phyloP scores from a whole-genome alignment of 129 eudicot genomes.

The Apium graveolens region DNA sequence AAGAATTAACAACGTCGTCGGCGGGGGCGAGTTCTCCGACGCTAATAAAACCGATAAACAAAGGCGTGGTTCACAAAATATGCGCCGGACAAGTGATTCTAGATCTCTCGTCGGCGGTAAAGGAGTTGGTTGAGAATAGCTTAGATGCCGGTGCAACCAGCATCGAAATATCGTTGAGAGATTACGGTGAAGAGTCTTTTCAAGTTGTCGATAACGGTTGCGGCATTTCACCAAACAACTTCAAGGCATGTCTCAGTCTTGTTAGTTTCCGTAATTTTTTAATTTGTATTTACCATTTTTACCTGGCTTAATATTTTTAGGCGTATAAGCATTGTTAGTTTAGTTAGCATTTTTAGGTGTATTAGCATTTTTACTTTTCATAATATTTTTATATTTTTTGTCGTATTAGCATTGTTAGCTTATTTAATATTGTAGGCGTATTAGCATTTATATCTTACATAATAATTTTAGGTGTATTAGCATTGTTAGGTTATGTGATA shows the following conservation, averaged over 20 bases:
- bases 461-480: too few species aligned
- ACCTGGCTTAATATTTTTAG: neutral
- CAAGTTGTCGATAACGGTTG: constrained; percentile 80
- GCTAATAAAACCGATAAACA: constrained; percentile 59
- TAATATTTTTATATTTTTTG: too few species aligned
- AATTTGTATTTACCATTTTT: too few species aligned
- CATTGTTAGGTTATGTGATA: too few species aligned
- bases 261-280: neutral
- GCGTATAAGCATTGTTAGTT: too few species aligned
- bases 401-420: neutral
- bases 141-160: constrained; percentile 88
- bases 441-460: too few species aligned
- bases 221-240: constrained; percentile 67
- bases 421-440: too few species aligned
- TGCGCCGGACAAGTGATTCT: constrained; percentile 84
- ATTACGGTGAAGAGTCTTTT: constrained; percentile 62
- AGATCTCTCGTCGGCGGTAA: constrained; percentile 90
- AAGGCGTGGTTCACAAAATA: constrained; percentile 65
- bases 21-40: constrained; percentile 25
- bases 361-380: too few species aligned
- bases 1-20: constrained; percentile 11
- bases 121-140: constrained; percentile 94
- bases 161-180: constrained; percentile 56
- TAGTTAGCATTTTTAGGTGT: too few species aligned
- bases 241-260: constrained; percentile 30